Conservation (phyloP, 2,329 filamentous ascomycete genomes). For the Fusarium subtropicale region DNA sequence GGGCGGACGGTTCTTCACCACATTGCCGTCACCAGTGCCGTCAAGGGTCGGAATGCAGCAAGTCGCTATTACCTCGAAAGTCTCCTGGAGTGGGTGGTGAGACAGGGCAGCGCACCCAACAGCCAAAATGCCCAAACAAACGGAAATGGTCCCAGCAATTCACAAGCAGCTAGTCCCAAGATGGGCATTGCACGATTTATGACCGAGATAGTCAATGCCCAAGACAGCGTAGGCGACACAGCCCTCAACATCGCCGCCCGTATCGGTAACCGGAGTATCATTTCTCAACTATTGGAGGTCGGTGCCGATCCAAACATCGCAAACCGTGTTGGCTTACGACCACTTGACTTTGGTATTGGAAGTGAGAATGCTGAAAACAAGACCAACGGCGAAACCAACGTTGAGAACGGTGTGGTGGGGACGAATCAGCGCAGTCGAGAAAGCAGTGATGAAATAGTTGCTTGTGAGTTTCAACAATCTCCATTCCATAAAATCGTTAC, state of each 20-base stretch:
- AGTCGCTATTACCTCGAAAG: conserved; percentile 97
- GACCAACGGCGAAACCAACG: conserved; percentile 56
- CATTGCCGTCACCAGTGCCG: conserved; percentile 94
- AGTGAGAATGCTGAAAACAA: conserved; percentile 66
- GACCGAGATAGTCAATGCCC: conserved; percentile 95
- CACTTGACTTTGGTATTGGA: conserved; percentile 94
- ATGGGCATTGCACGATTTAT: conserved; percentile 95
- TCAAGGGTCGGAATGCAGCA: conserved; percentile 90
- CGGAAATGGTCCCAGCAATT: conserved; percentile 53
- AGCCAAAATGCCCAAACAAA: conserved; percentile 58
- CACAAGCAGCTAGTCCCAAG: conserved; percentile 63
- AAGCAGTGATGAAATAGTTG: conserved; percentile 82
- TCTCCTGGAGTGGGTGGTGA: conserved; percentile 91
- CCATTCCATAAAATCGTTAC: neutral
- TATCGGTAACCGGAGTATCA: conserved; percentile 93
- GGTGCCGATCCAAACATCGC: conserved; percentile 92
- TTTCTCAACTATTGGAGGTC: conserved; percentile 95
- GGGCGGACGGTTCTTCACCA: conserved; percentile 94
- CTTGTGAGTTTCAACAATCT: conserved; percentile 67
- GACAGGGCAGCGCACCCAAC: conserved; percentile 76
- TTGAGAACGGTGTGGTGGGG: conserved; percentile 58
- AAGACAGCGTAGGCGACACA: conserved; percentile 94
- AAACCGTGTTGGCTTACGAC: conserved; percentile 88
- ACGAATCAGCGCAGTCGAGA: conserved; percentile 71
- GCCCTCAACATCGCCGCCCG: conserved; percentile 93